phyloP scores from a whole-genome alignment of 768 basidiomycete genomes.

The Daedalea quercina region DNA sequence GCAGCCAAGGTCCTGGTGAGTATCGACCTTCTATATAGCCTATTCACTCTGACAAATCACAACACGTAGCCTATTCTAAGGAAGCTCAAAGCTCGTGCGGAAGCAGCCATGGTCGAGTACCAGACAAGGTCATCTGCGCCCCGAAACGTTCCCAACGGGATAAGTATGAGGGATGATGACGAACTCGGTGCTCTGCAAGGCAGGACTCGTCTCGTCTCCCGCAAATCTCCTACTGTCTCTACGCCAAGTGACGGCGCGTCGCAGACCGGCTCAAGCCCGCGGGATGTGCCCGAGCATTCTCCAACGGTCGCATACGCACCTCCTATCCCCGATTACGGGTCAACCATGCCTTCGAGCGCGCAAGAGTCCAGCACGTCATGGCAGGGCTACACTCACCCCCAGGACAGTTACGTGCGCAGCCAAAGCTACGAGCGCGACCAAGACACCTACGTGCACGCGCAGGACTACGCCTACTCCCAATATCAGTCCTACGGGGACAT shows the following conservation, averaged over 20 bases:
- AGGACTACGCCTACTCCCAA: neutral
- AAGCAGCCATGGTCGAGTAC: slow-evolving; percentile 26
- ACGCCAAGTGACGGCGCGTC: slow-evolving; percentile 21
- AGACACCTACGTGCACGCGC: neutral
- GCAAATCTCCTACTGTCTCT: slow-evolving; percentile 40
- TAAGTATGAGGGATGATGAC: slow-evolving; percentile 52
- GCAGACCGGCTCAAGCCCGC: slow-evolving; percentile 7
- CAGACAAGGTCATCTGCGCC: slow-evolving; percentile 21
- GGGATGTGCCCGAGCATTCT: slow-evolving; percentile 3
- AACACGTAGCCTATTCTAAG: slow-evolving; percentile 48
- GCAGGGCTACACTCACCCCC: slow-evolving; percentile 10
- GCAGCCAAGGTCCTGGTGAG: slow-evolving; percentile 55
- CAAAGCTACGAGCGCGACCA: neutral
- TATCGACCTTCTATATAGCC: slow-evolving; percentile 8
- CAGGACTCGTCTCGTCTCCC: slow-evolving; percentile 53
- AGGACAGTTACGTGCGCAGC: slow-evolving; percentile 1
- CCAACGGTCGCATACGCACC: neutral
- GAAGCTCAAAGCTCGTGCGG: slow-evolving; percentile 47
- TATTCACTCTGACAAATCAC: no score
- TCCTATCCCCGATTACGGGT: neutral
- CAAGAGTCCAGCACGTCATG: neutral
- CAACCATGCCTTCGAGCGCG: neutral
- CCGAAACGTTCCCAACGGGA: slow-evolving; percentile 27
- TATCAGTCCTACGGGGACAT: slow-evolving; percentile 1
- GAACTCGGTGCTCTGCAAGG: slow-evolving; percentile 57